phyloP scores from a whole-genome alignment of 2,329 filamentous ascomycete genomes.

The Aspergillus novoparasiticus region DNA sequence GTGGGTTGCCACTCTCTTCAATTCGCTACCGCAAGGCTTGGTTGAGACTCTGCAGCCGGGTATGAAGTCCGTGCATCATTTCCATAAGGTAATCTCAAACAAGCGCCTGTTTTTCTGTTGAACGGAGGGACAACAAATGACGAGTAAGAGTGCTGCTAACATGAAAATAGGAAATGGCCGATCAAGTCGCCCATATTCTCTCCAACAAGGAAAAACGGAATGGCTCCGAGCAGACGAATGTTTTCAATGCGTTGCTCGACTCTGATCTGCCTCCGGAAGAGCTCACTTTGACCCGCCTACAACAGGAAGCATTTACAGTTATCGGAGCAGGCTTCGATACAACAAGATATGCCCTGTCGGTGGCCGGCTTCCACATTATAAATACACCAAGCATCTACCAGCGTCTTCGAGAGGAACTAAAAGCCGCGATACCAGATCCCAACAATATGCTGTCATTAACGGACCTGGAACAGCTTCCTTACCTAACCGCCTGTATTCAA shows the following conservation, averaged over 20 bases:
- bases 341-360: constrained; percentile 28
- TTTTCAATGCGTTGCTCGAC: constrained; percentile 33
- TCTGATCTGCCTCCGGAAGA: constrained; percentile 39
- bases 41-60: constrained; percentile 11
- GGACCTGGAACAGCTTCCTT: constrained; percentile 36
- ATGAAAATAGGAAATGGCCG: constrained; percentile 10
- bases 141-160: background rate
- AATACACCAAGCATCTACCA: constrained; percentile 27
- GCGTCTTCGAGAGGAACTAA: constrained; percentile 30
- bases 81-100: background rate
- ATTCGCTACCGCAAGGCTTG: constrained; percentile 13
- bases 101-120: background rate
- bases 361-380: constrained; percentile 35
- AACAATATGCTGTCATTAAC: constrained; percentile 14
- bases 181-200: constrained; percentile 11
- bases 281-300: constrained; percentile 29
- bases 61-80: constrained; percentile 13
- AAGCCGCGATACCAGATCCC: constrained; percentile 27
- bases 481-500: constrained; percentile 24
- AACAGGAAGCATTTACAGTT: constrained; percentile 30
- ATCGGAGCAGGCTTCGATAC: constrained; percentile 34
- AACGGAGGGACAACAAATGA: background rate
- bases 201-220: constrained; percentile 3
- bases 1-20: constrained; percentile 14
- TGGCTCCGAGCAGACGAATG: constrained; percentile 4